Evolutionary conservation across 768 basidiomycete species (phyloP).

Genomic region (Leccinellum albellum): DNA sequence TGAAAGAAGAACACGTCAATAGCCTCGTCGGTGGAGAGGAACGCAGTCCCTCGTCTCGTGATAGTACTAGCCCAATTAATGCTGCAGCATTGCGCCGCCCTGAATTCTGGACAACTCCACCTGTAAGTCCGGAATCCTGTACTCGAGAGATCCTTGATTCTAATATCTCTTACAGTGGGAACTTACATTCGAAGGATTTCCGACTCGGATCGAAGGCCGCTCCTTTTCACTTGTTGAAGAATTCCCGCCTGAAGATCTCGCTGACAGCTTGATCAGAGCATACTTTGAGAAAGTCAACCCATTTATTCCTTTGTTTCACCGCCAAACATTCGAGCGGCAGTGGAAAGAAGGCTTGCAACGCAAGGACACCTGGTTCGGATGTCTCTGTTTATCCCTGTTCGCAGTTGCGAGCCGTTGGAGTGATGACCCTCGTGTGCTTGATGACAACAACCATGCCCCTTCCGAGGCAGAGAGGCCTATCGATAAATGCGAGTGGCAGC

Average conservation of each 20-base stretch:
- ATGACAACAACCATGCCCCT: conserved; percentile 26
- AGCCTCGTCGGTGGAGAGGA: conserved; percentile 28
- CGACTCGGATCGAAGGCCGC: conserved; percentile 25
- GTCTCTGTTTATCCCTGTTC: conserved; percentile 59
- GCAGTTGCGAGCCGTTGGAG: conserved; percentile 68
- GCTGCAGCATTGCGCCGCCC: conserved; percentile 35
- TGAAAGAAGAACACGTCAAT: conserved; percentile 49
- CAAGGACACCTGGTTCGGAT: conserved; percentile 55
- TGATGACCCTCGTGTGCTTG: conserved; percentile 55
- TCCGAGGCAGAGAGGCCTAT: conserved; percentile 19
- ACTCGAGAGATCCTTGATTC: neutral
- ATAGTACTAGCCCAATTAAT: conserved; percentile 20
- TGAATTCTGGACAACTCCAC: conserved; percentile 56
- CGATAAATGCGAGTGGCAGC: conserved; percentile 43
- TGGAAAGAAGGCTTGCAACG: conserved; percentile 53
- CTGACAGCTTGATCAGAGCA: conserved; percentile 52
- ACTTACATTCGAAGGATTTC: conserved; percentile 46
- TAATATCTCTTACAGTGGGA: conserved; percentile 49
- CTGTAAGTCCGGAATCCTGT: conserved; percentile 36
- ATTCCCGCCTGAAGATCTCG: conserved; percentile 66
- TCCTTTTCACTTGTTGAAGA: conserved; percentile 34
- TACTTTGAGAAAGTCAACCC: conserved; percentile 64
- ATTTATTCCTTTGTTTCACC: conserved; percentile 66
- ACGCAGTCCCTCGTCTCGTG: conserved; percentile 11
- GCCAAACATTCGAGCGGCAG: conserved; percentile 62